Percentiles rank a stretch among this genome's conserved stretches.
Evolutionary conservation across 75 land plant genomes (phyloP).

Genomic region (Pinus taeda): DNA sequence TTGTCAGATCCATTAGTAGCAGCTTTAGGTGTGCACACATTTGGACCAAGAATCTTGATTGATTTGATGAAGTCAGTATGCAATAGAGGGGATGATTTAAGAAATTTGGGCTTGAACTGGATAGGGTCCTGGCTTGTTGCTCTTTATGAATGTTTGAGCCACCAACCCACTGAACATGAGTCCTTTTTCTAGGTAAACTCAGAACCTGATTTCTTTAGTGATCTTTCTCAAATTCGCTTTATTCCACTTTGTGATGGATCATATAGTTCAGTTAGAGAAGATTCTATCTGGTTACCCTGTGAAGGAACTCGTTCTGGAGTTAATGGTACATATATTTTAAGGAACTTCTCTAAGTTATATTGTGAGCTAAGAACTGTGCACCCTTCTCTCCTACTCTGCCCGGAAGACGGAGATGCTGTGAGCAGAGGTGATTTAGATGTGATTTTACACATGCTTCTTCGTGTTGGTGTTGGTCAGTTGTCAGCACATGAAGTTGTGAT

Average conservation of each 20-base stretch:
- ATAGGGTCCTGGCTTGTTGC: slow-evolving; percentile 59
- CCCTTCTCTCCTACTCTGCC: slow-evolving; percentile 39
- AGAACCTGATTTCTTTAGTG: slow-evolving; percentile 27
- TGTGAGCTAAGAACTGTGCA: slow-evolving; percentile 60
- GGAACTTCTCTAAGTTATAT: slow-evolving; percentile 47
- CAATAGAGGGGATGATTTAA: slow-evolving; percentile 27
- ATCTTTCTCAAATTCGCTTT: slow-evolving; percentile 49
- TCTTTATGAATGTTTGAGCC: slow-evolving; percentile 33
- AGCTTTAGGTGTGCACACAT: slow-evolving; percentile 67
- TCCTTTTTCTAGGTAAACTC: slow-evolving; percentile 4
- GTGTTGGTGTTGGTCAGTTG: slow-evolving; percentile 59
- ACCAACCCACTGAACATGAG: slow-evolving; percentile 14
- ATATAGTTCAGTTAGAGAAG: slow-evolving; percentile 58
- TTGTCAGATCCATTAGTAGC: slow-evolving; percentile 67
- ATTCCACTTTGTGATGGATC: slow-evolving; percentile 83
- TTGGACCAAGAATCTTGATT: slow-evolving; percentile 61
- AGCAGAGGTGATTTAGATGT: slow-evolving; percentile 14
- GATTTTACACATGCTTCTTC: slow-evolving; percentile 41
- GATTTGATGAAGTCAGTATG: slow-evolving; percentile 51
- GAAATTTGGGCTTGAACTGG: slow-evolving; percentile 65
- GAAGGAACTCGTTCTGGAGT: slow-evolving; percentile 17
- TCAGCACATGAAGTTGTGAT: slow-evolving; percentile 79
- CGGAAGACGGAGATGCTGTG: slow-evolving; percentile 3
- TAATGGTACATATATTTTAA: slow-evolving; percentile 23
- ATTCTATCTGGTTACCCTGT: slow-evolving; percentile 76